Percentiles rank a stretch among this genome's conserved stretches.
These are phyloP conservation scores for Ilyonectria robusta DNA, from an alignment of 2,329 filamentous ascomycete genomes.

Conservation along the genomic window DNA sequence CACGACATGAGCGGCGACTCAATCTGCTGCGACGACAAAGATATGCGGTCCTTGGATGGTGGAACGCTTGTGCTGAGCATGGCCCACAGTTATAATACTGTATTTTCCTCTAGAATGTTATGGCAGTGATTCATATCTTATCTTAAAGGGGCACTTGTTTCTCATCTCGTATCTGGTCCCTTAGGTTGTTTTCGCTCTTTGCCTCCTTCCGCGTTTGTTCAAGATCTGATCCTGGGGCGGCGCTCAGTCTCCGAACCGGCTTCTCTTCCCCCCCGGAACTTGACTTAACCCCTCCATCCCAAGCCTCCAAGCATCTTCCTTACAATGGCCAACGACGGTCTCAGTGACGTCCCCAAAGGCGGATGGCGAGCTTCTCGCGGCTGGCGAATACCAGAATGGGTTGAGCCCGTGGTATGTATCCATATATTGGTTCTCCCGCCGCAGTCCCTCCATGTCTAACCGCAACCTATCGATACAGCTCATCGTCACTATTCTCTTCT, in stretches of 20 bases:
- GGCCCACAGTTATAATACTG: too few species aligned
- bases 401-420: conserved; percentile 13
- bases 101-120: too few species aligned
- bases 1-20: too few species aligned
- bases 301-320: neutral
- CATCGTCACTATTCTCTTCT: conserved; percentile 55
- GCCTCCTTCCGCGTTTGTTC: neutral
- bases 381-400: conserved; percentile 14
- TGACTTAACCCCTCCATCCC: neutral
- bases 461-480: conserved; percentile 45
- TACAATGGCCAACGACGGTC: neutral
- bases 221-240: neutral
- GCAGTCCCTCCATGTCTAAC: neutral
- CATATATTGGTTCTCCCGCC: neutral
- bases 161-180: neutral
- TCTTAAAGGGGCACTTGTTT: neutral
- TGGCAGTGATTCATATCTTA: neutral
- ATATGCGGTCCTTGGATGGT: too few species aligned
- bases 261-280: neutral
- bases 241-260: too few species aligned
- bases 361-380: conserved; percentile 14
- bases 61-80: too few species aligned
- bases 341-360: conserved; percentile 15
- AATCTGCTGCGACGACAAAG: too few species aligned
- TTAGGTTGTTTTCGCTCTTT: neutral